A percentile compares a stretch with the other conserved stretches of the same genome.
phyloP scores from a whole-genome alignment of 1,284 basidiomycete species.

The Coriolopsis trogii region DNA sequence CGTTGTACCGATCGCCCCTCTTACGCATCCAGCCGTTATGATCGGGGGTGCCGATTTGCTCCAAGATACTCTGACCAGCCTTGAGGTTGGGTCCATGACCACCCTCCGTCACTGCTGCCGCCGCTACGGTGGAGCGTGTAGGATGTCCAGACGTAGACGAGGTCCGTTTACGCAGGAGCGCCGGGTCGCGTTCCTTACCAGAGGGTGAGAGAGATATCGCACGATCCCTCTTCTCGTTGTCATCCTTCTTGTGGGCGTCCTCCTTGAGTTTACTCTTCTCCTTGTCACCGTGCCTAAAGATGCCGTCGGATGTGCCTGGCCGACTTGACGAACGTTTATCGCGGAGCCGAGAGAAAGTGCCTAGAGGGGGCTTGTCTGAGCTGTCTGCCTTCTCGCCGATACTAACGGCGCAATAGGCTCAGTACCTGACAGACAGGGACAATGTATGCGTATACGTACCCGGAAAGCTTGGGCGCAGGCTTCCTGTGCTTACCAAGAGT shows the following conservation, averaged over 20 bases:
- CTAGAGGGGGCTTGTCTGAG: slow-evolving; percentile 34
- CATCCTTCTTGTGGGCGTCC: too few relatives aligned
- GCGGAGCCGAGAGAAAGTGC: slow-evolving; percentile 50
- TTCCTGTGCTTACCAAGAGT: slow-evolving; percentile 72
- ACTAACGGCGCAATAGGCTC: slow-evolving; percentile 12
- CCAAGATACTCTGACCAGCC: slow-evolving; percentile 73
- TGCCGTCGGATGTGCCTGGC: slow-evolving; percentile 41
- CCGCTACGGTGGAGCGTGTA: slow-evolving; percentile 7
- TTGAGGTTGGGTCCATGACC: slow-evolving; percentile 51
- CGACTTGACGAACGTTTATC: slow-evolving; percentile 40
- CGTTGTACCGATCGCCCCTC: slow-evolving; percentile 91
- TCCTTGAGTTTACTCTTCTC: slow-evolving; percentile 18
- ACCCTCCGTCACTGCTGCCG: slow-evolving; percentile 22
- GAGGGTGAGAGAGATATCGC: slow-evolving; percentile 18
- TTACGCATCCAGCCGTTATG: slow-evolving; percentile 95
- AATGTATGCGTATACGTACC: slow-evolving; percentile 43
- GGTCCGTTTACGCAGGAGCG: slow-evolving; percentile 54
- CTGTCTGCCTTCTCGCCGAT: slow-evolving; percentile 29
- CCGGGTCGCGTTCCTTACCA: slow-evolving; percentile 30
- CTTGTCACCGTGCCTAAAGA: slow-evolving; percentile 15
- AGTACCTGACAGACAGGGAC: slow-evolving; percentile 1
- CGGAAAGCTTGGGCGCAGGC: slow-evolving; percentile 73
- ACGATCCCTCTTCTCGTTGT: slow-evolving; percentile 21
- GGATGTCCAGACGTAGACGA: slow-evolving; percentile 39
- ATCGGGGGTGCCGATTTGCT: slow-evolving; percentile 89